phyloP scores from a whole-genome alignment of 768 basidiomycete species.

The Rhodocollybia butyracea region DNA sequence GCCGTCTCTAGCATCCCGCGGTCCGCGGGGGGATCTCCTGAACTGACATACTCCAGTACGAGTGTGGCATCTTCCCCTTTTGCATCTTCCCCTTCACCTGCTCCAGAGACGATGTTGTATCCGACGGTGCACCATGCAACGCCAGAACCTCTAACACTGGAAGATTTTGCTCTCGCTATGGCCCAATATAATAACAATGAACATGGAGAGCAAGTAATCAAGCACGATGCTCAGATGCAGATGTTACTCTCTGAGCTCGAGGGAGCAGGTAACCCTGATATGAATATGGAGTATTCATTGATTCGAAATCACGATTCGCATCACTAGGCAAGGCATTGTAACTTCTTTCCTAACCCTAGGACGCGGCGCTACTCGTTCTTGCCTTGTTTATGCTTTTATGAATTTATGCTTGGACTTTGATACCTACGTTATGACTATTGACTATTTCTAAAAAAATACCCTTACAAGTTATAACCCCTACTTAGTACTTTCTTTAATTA shows the following conservation, averaged over 20 bases:
- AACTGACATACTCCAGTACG: not conserved
- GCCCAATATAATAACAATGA: not conserved
- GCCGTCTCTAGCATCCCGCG: not conserved
- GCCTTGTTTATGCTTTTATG: not conserved
- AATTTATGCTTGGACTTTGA: no score
- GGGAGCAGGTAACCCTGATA: not conserved
- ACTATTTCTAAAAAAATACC: no score
- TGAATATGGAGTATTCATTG: not conserved
- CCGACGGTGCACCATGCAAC: not conserved
- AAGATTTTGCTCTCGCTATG: not conserved
- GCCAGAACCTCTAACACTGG: not conserved
- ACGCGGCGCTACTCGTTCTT: not conserved
- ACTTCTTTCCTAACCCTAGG: no score
- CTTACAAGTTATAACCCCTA: no score
- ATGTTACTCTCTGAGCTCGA: not conserved
- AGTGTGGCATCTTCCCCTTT: not conserved
- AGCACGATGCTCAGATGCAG: not conserved
- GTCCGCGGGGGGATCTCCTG: not conserved
- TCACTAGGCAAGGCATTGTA: no score
- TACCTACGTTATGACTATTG: no score
- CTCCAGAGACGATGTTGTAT: not conserved
- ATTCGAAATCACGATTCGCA: no score
- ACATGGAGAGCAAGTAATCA: not conserved
- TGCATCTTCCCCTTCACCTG: constrained; percentile 1
- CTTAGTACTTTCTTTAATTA: no score